A percentile compares a stretch with the other conserved stretches of the same genome.
Evolutionary conservation across 169 alveolate genomes (phyloP).

Genomic region (Cryptosporidium muris): DNA sequence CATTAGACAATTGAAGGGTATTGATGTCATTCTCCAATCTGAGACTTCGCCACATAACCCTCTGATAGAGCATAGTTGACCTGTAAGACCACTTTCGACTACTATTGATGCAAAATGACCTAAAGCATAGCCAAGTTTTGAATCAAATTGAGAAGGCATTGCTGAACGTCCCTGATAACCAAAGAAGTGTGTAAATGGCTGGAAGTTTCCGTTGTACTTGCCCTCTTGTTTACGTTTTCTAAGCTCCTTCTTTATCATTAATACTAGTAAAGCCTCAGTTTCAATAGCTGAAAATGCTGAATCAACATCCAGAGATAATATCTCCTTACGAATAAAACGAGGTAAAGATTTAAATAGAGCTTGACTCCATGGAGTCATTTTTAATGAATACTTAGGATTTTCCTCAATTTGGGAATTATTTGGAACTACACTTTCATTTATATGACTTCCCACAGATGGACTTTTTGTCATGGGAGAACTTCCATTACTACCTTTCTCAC

Average conservation of each 20-base stretch:
- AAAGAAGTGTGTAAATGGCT: constrained; percentile 95
- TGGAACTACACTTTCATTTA: constrained; percentile 6
- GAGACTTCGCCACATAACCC: constrained; percentile 89
- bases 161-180: constrained; percentile 99
- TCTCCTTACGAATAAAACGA: constrained; percentile 89
- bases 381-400: constrained; percentile 75
- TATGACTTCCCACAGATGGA: constrained; percentile 16
- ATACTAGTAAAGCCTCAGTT: constrained; percentile 93
- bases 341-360: constrained; percentile 93
- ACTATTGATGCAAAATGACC: constrained; percentile 94
- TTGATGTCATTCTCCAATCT: constrained; percentile 94
- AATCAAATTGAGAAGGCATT: constrained; percentile 96
- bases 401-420: background rate
- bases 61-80: constrained; percentile 90
- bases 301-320: constrained; percentile 82
- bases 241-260: constrained; percentile 93
- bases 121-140: constrained; percentile 91
- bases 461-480: background rate
- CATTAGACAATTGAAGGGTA: constrained; percentile 90
- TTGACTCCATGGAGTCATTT: constrained; percentile 93
- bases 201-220: constrained; percentile 90
- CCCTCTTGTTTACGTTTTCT: constrained; percentile 88
- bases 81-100: constrained; percentile 93
- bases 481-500: background rate
- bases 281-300: constrained; percentile 82